Base-by-base conservation (phyloP, 805 yeast species). In the Candida boidinii region DNA sequence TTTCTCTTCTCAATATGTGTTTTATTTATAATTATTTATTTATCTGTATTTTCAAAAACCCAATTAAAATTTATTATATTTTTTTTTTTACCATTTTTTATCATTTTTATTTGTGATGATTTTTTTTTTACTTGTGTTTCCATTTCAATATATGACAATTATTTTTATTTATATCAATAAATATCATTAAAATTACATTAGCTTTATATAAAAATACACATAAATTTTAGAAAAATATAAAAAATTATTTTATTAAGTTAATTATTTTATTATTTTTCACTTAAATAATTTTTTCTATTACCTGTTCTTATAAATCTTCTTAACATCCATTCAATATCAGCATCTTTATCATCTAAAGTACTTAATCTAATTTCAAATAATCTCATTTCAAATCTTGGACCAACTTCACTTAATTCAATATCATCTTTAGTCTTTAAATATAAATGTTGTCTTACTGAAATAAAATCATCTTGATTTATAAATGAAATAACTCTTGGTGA, bases 341-440 rank as follows among this genome's bases (percentile, higher is more conserved):
- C 95, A 56, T 92, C 96, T 61, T 84, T 84, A 55, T 90, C 87
- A 46, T 92, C 98, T 41, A 90, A 58, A 27, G 95, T 85, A 3
- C 99, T 96, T 44, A 92, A 66, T 49, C 79, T 73, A 43, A 92
- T 62, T 56, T 90, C 96, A 54, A 76, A 92, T 43, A 92, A 62
- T 53, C 87, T 74, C 97, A 92, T 88, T 59, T 92, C 98, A 48
- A 92, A 92, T 41, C 99, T 68, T n/a, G 99, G 99, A 0, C 99
- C 99, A 23, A 92, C 82, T 55, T 92, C 99, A 37, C 96, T 88
- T 36, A 92, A 60, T 54, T 92, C 97, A 2, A 87, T 95, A 13
- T 71, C 72, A 41, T 87, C 95, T 45, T 80, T 79, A 0, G 96
- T 86, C 52, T 76, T 79, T 5, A 87, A 95, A 54, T 83, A 92